Percentiles rank a stretch among this genome's conserved stretches.
Conservation (phyloP, 2,329 filamentous ascomycete species). For the Amylocarpus encephaloides region DNA sequence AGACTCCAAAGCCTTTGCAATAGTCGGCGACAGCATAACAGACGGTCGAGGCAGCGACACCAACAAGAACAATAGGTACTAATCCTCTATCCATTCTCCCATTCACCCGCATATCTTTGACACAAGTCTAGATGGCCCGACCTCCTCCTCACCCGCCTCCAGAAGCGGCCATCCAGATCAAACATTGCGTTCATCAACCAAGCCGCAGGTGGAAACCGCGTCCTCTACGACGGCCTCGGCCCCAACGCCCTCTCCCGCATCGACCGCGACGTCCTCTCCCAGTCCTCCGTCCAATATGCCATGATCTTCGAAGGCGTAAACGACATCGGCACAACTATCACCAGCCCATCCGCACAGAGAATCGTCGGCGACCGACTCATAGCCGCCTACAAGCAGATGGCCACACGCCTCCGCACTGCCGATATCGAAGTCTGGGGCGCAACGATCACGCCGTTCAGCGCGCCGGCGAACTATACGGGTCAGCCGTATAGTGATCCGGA, state of each 20-base stretch:
- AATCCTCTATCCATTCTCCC: background rate
- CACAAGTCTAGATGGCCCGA: conserved; percentile 46
- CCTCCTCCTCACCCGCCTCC: conserved; percentile 46
- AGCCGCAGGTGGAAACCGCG: conserved; percentile 62
- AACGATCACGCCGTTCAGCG: conserved; percentile 59
- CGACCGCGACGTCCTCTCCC: conserved; percentile 56
- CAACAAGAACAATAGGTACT: conserved; percentile 51
- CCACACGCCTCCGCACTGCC: conserved; percentile 44
- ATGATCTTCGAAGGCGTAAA: conserved; percentile 66
- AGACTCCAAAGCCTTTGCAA: conserved; percentile 40
- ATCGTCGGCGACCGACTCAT: conserved; percentile 46
- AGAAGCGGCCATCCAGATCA: conserved; percentile 38
- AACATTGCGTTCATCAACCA: conserved; percentile 56
- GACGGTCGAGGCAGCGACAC: conserved; percentile 58
- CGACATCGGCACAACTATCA: conserved; percentile 52
- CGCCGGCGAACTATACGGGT: conserved; percentile 29
- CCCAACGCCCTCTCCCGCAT: conserved; percentile 55
- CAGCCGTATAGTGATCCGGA: conserved; percentile 49
- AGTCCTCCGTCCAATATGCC: conserved; percentile 51
- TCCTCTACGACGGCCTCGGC: conserved; percentile 55
- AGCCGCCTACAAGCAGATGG: conserved; percentile 53
- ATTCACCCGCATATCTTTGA: background rate
- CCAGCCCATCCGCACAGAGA: conserved; percentile 41
- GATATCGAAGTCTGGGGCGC: conserved; percentile 54
- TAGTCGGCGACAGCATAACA: conserved; percentile 62